phyloP scores from a whole-genome alignment of 2,329 filamentous ascomycete genomes.

The Bipolaris victoriae region DNA sequence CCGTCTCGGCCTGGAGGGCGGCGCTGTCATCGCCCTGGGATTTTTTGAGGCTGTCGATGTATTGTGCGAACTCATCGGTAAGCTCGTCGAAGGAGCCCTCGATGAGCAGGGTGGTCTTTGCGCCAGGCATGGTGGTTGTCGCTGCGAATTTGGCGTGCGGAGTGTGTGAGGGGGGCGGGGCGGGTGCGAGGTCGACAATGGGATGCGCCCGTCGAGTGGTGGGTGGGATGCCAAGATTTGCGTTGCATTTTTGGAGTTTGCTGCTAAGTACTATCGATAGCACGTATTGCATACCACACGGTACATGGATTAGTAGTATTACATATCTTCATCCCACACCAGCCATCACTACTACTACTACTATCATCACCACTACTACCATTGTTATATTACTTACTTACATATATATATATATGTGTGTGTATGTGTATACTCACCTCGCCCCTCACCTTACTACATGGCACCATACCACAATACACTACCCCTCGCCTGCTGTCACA shows the following conservation, averaged over 20 bases:
- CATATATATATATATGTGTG: too few species aligned
- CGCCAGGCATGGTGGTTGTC: constrained; percentile 60
- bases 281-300: not conserved
- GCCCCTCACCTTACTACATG: too few species aligned
- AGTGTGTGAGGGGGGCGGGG: constrained; percentile 24
- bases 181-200: constrained; percentile 34
- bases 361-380: too few species aligned
- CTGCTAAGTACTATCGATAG: constrained; percentile 24
- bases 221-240: constrained; percentile 41
- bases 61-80: constrained; percentile 91
- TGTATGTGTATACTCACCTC: too few species aligned
- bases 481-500: too few species aligned
- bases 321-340: too few species aligned
- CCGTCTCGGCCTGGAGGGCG: constrained; percentile 66
- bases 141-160: constrained; percentile 30
- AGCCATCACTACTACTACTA: too few species aligned
- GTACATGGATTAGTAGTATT: too few species aligned
- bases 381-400: too few species aligned
- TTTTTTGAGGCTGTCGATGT: constrained; percentile 83
- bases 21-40: constrained; percentile 59
- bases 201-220: constrained; percentile 13
- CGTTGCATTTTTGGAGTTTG: constrained; percentile 31
- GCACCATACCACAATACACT: too few species aligned
- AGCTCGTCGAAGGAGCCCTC: constrained; percentile 95
- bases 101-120: constrained; percentile 70